Evolutionary conservation across 495 filamentous ascomycete species (phyloP).

Genomic region (Talaromyces stipitatus): DNA sequence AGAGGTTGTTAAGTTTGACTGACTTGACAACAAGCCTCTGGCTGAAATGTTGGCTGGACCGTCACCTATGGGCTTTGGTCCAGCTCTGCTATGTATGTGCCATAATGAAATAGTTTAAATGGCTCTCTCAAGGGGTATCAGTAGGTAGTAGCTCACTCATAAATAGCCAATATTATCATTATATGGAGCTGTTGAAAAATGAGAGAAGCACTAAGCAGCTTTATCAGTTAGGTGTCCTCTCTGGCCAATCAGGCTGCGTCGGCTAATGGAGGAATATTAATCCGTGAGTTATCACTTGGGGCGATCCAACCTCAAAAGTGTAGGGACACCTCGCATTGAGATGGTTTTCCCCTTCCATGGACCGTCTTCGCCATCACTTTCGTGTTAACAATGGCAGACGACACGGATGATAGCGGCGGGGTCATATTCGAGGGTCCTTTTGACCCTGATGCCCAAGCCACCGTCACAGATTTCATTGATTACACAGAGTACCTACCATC

Average conservation of each 20-base stretch:
- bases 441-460: conserved; percentile 91
- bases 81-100: not conserved
- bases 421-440: conserved; percentile 42
- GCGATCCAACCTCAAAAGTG: not conserved
- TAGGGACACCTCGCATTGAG: not conserved
- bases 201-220: not conserved
- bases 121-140: not conserved
- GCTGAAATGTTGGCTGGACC: not conserved
- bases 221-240: not conserved
- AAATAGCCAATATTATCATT: not conserved
- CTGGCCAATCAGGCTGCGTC: not conserved
- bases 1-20: too few species aligned
- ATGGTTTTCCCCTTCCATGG: not conserved
- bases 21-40: not conserved
- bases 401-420: conserved; percentile 36
- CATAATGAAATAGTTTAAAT: too few species aligned
- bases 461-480: conserved; percentile 91
- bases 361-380: not conserved
- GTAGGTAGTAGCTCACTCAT: not conserved
- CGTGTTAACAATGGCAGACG: conserved; percentile 21
- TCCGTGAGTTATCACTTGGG: not conserved
- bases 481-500: conserved; percentile 95
- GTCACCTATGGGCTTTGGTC: not conserved
- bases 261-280: not conserved
- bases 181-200: not conserved